A percentile compares a stretch with the other conserved stretches of the same genome.
Conservation (phyloP, 108 stramenopile genomes). For the Parmales sp. region DNA sequence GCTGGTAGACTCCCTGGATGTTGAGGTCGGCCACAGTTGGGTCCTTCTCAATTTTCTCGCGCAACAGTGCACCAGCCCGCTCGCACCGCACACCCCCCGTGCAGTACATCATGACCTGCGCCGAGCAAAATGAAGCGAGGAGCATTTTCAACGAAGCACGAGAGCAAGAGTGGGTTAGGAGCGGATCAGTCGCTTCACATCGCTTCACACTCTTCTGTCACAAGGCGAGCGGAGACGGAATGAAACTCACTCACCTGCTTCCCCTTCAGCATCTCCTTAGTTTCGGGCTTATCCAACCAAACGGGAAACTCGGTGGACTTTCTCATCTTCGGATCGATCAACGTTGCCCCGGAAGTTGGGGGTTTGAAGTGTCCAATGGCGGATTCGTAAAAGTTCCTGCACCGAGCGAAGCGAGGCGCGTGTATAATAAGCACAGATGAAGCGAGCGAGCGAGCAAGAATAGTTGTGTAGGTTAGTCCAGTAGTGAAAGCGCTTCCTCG, state of each 20-base stretch:
- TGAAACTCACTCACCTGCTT: too few species aligned
- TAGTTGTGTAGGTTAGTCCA: too few species aligned
- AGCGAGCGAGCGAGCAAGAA: too few species aligned
- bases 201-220: too few species aligned
- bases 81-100: slow-evolving; percentile 83
- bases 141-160: too few species aligned
- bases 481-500: too few species aligned
- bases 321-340: slow-evolving; percentile 79
- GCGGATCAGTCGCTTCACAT: too few species aligned
- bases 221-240: too few species aligned
- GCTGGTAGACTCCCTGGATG: slow-evolving; percentile 70
- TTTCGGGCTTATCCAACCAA: slow-evolving; percentile 58
- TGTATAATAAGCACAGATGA: too few species aligned
- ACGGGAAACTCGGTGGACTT: slow-evolving; percentile 72
- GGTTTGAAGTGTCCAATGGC: slow-evolving; percentile 66
- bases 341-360: slow-evolving; percentile 49
- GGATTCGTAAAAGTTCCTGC: slow-evolving; percentile 83
- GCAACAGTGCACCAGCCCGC: slow-evolving; percentile 66
- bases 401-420: too few species aligned
- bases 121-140: too few species aligned
- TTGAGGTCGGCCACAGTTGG: slow-evolving; percentile 47
- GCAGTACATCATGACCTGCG: slow-evolving; percentile 80
- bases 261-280: slow-evolving; percentile 56
- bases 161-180: too few species aligned
- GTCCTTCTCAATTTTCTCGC: slow-evolving; percentile 54